These are phyloP conservation scores for Kurtzmaniella quercitrusa DNA, from an alignment of 1,139 yeast genomes.

Conservation along the genomic window DNA sequence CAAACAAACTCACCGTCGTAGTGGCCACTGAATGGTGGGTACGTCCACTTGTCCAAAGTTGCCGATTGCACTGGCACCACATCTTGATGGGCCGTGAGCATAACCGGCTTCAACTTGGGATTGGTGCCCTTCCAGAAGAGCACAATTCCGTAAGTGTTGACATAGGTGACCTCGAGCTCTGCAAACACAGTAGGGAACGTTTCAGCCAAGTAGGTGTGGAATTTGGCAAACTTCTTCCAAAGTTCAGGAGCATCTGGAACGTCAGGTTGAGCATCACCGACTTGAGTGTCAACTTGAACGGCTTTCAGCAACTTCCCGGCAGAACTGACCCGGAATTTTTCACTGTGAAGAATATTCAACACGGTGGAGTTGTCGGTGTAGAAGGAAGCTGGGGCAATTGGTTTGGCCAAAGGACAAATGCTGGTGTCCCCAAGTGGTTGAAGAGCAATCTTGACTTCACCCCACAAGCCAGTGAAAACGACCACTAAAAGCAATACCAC, in stretches of 20 bases:
- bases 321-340: conserved; percentile 29
- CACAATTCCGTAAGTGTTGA: conserved; percentile 65
- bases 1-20: conserved; percentile 50
- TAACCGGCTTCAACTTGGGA: conserved; percentile 51
- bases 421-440: conserved; percentile 16
- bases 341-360: conserved; percentile 26
- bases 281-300: conserved; percentile 41
- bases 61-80: conserved; percentile 74
- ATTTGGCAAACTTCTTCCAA: conserved; percentile 43
- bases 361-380: conserved; percentile 32
- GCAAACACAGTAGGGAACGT: conserved; percentile 59
- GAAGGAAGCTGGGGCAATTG: conserved; percentile 28
- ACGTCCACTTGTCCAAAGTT: conserved; percentile 56
- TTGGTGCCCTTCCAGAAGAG: conserved; percentile 64
- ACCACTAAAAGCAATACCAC: conserved; percentile 13
- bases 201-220: conserved; percentile 50
- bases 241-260: conserved; percentile 32
- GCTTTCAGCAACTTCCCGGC: conserved; percentile 38
- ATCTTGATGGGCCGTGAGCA: conserved; percentile 77
- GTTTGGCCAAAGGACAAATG: conserved; percentile 28
- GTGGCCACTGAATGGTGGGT: conserved; percentile 67
- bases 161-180: conserved; percentile 45
- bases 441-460: conserved; percentile 17
- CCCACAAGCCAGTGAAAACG: conserved; percentile 18
- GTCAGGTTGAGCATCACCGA: conserved; percentile 41